Percentiles rank a stretch among this genome's conserved stretches.
phyloP scores from a whole-genome alignment of 2,329 filamentous ascomycete genomes.

The Chaetomium sp. region DNA sequence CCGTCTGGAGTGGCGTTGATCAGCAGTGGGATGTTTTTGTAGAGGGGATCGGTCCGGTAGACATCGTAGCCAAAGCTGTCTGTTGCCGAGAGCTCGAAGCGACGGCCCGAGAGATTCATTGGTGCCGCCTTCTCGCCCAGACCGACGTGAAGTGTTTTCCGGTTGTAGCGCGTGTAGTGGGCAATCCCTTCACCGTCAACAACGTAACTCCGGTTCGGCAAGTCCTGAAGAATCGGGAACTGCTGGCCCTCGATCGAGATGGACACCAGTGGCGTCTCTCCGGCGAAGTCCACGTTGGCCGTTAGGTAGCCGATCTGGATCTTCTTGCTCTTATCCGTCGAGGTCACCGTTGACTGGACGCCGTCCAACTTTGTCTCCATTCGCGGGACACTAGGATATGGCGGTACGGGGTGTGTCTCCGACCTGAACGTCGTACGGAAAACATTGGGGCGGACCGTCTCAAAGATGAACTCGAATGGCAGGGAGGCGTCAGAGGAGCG shows the following conservation, averaged over 20 bases:
- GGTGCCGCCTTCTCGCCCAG: conserved; percentile 17
- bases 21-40: conserved; percentile 16
- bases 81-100: conserved; percentile 18
- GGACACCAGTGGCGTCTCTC: conserved; percentile 9
- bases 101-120: conserved; percentile 15
- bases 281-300: conserved; percentile 7
- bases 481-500: conserved; percentile 10
- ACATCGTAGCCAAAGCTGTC: conserved; percentile 18
- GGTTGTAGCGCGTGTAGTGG: conserved; percentile 20
- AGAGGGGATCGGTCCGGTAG: conserved; percentile 13
- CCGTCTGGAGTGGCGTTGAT: conserved; percentile 13
- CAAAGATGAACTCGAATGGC: conserved; percentile 10
- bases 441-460: conserved; percentile 17
- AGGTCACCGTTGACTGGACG: not conserved
- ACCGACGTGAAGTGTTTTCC: conserved; percentile 15
- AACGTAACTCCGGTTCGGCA: conserved; percentile 15
- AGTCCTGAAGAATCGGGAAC: conserved; percentile 14
- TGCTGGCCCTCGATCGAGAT: conserved; percentile 14
- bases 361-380: conserved; percentile 14
- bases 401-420: conserved; percentile 11
- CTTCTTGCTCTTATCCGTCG: conserved; percentile 10
- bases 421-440: conserved; percentile 16
- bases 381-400: conserved; percentile 10
- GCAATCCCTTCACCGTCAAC: conserved; percentile 4
- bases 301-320: conserved; percentile 15